Base-by-base conservation (phyloP, 192 early-diverging fungal species). In the Backusella macrospora region DNA sequence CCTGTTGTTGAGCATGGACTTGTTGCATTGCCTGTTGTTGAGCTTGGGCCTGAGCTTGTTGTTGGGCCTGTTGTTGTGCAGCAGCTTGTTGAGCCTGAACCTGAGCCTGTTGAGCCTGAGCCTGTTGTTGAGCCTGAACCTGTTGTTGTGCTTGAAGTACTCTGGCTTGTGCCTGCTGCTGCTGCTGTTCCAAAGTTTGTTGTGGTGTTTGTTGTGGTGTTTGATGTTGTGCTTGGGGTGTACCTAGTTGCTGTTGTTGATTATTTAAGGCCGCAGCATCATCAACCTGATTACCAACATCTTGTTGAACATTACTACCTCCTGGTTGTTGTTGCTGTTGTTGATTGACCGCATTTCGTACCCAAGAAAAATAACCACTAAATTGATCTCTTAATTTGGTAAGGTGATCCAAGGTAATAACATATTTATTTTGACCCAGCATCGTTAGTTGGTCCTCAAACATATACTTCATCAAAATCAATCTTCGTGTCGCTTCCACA, bases 391-490 rank as follows among this genome's bases (percentile, higher is more conserved):
- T 79, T 44, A 87, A 43, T 72, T 85, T 87, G 23, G 65, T 69
- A 12, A 87, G 69, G 40, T 84, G 79, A 15, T 82, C 81, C 6
- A 81, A 72, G 2, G 80, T 83, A 10, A 87, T 85, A 6, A 82
- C 79, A 65, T 78, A 87, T 18, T 82, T 79, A 15, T 82, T 79
- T 42, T 82, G 86, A 29, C 76, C 65, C 6, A 87, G 38, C 13
- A 79, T 47, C 0, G 80, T 80, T 3, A 87, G 65, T 37, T 87
- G 86, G 63, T 83, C 83, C 52, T 87, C 77, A 59, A 87, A 84
- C 83, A 84, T 87, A 70, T 79, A 83, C 67, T 87, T 87, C 83
- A 87, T 83, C 38, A 83, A 52, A 46, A 87, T 84, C 12, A 87
- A 66, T 2, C 82, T 73, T 13, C 77, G 59, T n/a, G 82, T 87